Conservation (phyloP, 306 rosid species). For the Vicia faba region DNA sequence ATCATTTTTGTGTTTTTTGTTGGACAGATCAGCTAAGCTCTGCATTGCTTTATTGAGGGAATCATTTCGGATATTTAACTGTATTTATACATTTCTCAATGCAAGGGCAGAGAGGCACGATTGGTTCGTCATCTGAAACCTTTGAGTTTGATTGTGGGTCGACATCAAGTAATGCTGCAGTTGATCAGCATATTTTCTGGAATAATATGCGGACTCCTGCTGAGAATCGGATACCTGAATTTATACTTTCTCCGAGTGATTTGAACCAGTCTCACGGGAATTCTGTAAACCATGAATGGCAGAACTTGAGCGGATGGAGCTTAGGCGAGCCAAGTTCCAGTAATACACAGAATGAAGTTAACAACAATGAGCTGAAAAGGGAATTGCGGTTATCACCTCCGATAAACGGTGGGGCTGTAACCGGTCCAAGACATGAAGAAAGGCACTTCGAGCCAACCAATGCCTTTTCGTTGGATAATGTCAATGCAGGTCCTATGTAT, state of each 20-base stretch:
- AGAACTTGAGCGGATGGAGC: constrained; percentile 73
- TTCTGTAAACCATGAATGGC: constrained; percentile 61
- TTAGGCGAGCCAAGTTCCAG: constrained; percentile 88
- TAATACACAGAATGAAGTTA: constrained; percentile 50
- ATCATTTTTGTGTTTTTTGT: constrained; percentile 39
- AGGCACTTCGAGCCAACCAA: constrained; percentile 55
- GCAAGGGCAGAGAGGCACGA: constrained; percentile 96
- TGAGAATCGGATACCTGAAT: constrained; percentile 60
- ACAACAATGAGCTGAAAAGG: constrained; percentile 61
- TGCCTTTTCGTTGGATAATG: constrained; percentile 54
- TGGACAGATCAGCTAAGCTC: constrained; percentile 46
- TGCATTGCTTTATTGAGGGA: constrained; percentile 37
- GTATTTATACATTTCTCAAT: constrained; percentile 49
- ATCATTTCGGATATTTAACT: constrained; percentile 32
- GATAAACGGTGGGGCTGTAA: constrained; percentile 46
- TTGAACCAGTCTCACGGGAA: constrained; percentile 58
- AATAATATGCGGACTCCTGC: constrained; percentile 58
- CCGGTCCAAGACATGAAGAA: constrained; percentile 62
- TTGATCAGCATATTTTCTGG: constrained; percentile 76
- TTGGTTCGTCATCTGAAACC: constrained; percentile 79
- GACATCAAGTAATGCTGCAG: constrained; percentile 54
- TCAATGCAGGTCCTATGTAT: constrained; percentile 53
- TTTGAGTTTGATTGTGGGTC: constrained; percentile 86
- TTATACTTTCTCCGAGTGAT: constrained; percentile 57
- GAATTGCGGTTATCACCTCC: constrained; percentile 80